Conservation (phyloP, 257 asterid genomes). For the Pogostemon cablin region DNA sequence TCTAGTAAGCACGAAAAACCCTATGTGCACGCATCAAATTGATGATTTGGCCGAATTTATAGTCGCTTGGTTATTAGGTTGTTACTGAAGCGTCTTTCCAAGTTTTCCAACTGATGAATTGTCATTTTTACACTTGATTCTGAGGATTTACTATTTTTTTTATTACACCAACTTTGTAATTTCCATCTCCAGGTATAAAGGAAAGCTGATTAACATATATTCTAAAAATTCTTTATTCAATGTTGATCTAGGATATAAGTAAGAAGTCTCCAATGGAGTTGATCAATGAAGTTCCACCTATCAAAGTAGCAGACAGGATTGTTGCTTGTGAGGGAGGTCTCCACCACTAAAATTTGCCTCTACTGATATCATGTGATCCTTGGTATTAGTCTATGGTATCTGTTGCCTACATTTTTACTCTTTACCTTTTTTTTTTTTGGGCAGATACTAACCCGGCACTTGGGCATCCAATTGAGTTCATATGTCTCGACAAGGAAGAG, state of each 20-base stretch:
- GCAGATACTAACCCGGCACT: conserved; percentile 78
- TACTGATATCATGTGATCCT: conserved; percentile 2
- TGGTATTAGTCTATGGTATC: neutral
- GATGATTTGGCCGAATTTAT: neutral
- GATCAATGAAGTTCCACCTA: conserved; percentile 97
- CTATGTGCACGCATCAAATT: neutral
- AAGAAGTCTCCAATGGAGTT: conserved; percentile 92
- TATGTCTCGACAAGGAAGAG: conserved; percentile 81
- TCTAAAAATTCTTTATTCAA: conserved; percentile 7
- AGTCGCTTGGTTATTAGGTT: neutral
- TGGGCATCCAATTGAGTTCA: conserved; percentile 94
- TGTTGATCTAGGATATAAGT: conserved; percentile 59
- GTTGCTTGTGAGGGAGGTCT: conserved; percentile 96
- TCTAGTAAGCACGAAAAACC: neutral
- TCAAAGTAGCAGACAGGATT: conserved; percentile 81
- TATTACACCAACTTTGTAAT: neutral
- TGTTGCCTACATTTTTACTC: conserved; percentile 9
- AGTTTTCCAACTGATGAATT: conserved; percentile 14
- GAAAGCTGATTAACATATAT: neutral
- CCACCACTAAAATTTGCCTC: neutral
- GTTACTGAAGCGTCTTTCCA: neutral
- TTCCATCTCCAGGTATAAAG: conserved; percentile 1
- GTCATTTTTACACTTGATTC: conserved; percentile 1
- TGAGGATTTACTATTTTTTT: no score
- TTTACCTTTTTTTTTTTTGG: neutral